phyloP scores from a whole-genome alignment of 345 rosid genomes.

The Gossypium bickii region DNA sequence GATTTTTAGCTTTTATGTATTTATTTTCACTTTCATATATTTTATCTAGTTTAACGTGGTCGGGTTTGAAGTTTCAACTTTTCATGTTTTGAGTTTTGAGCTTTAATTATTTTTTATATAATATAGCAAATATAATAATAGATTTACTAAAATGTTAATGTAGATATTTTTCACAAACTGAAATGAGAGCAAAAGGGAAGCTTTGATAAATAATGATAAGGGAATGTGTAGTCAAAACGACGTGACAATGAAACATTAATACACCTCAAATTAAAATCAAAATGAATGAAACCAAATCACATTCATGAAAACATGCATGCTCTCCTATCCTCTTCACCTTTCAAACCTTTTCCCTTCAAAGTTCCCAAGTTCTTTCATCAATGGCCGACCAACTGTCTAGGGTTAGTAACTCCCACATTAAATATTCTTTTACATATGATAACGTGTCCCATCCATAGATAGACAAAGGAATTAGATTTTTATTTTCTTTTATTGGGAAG shows the following conservation, averaged over 20 bases:
- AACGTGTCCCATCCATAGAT: constrained; percentile 19
- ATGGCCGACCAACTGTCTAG: constrained; percentile 37
- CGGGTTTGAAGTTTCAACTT: constrained; percentile 8
- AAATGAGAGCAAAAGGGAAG: not conserved
- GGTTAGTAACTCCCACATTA: constrained; percentile 18
- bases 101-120: not conserved
- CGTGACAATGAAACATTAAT: constrained; percentile 20
- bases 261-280: not conserved
- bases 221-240: constrained; percentile 10
- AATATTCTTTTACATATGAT: constrained; percentile 23
- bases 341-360: not conserved
- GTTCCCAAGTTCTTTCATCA: not conserved
- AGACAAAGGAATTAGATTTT: not conserved
- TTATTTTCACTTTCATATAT: not conserved
- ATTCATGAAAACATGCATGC: not conserved
- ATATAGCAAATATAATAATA: too few relatives aligned
- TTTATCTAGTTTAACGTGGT: not conserved
- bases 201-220: constrained; percentile 2
- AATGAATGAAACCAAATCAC: not conserved
- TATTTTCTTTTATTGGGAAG: constrained; percentile 1
- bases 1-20: constrained; percentile 21
- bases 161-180: too few relatives aligned
- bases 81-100: not conserved
- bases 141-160: too few relatives aligned
- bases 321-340: not conserved